phyloP scores from a whole-genome alignment of 2,329 filamentous ascomycete genomes.

The Rhynchosporium secalis region DNA sequence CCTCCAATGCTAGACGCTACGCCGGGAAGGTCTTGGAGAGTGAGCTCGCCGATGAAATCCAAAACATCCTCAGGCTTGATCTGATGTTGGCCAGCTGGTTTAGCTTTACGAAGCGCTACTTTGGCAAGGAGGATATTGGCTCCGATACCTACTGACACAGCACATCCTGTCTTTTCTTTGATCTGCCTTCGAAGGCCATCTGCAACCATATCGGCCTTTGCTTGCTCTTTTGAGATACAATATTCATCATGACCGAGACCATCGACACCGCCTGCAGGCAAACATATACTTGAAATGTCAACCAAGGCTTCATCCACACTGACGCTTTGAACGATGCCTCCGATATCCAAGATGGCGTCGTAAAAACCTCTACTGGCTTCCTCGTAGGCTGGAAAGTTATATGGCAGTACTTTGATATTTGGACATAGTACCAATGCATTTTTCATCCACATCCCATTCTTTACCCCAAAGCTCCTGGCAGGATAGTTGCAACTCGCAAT shows the following conservation, averaged over 20 bases:
- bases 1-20: conserved; percentile 88
- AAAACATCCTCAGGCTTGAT: conserved; percentile 79
- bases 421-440: conserved; percentile 79
- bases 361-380: conserved; percentile 88
- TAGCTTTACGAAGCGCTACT: conserved; percentile 84
- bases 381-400: conserved; percentile 94
- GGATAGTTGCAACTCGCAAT: conserved; percentile 98
- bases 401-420: conserved; percentile 84
- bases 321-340: conserved; percentile 88
- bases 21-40: conserved; percentile 80
- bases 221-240: conserved; percentile 75
- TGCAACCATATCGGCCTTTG: conserved; percentile 73
- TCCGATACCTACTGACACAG: conserved; percentile 91
- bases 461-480: conserved; percentile 81
- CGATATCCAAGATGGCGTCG: conserved; percentile 74
- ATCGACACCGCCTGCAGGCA: conserved; percentile 64
- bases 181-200: conserved; percentile 65
- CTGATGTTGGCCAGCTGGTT: conserved; percentile 90
- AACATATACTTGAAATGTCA: conserved; percentile 73
- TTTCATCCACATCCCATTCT: conserved; percentile 99
- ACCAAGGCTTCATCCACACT: conserved; percentile 94
- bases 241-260: conserved; percentile 66
- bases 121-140: conserved; percentile 89
- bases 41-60: conserved; percentile 73
- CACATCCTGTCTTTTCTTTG: conserved; percentile 74